Base-by-base conservation (phyloP, 352 stramenopile species). In the Globisporangium splendens region DNA sequence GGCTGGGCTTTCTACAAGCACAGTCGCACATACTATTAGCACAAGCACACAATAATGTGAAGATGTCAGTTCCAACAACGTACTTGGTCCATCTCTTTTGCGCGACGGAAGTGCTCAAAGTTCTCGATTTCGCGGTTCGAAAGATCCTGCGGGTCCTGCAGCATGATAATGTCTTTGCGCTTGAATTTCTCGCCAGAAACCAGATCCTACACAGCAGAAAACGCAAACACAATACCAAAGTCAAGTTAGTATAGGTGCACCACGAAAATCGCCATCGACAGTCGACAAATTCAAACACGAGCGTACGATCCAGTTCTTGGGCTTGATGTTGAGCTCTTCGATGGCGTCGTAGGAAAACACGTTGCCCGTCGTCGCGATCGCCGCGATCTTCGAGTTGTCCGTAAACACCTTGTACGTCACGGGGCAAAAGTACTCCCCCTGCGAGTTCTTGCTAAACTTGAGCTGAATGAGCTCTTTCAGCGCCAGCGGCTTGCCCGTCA, bases 251-350 rank as follows among this genome's bases (percentile, higher is more conserved):
- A 13, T 13, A 53, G 4, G 28, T 20, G 46, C 21, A 31, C 8
- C 38, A 24, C 20, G 6, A 24, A 20, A n/a, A n/a, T n/a, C n/a
- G n/a, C n/a, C n/a, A n/a, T n/a, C n/a, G n/a, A n/a, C n/a, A n/a
- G n/a, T n/a, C n/a, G n/a, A n/a, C n/a, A n/a, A n/a, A n/a, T n/a
- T n/a, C n/a, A n/a, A n/a, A n/a, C 28, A 11, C 28, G 28, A 8
- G 7, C 66, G 33, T 38, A 92, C 83, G 48, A 83, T 83, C 76
- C 92, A 98, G 78, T 98, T 99, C 70, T 99, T 99, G 7, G 92
- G 62, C 72, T 99, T 99, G 66, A 99, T 86, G 74, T 99, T 99
- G 21, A 99, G 88, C 73, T 99, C 97, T 41, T 98, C 77, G 50
- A 99, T 89, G 6, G 96, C 96, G 49, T 99, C 96, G 57, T 97